Percentiles rank a stretch among this genome's conserved stretches.
Conservation (phyloP, 352 stramenopile genomes). For the Globisporangium echinulatum region DNA sequence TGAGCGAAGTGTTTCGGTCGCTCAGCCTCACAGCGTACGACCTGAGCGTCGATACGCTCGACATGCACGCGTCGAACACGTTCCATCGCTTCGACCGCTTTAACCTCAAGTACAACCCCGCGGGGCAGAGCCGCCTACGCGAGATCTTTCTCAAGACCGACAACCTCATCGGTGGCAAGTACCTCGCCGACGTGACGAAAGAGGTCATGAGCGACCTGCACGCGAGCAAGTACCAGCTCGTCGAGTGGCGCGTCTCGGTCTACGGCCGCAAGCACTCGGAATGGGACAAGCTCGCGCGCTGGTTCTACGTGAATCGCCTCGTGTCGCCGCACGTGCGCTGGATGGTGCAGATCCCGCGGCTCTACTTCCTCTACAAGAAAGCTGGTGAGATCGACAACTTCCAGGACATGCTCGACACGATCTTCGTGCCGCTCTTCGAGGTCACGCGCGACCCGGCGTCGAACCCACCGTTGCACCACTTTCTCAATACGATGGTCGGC, state of each 20-base stretch:
- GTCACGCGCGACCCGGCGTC: slow-evolving; percentile 94
- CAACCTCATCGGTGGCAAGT: slow-evolving; percentile 95
- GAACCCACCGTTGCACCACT: slow-evolving; percentile 89
- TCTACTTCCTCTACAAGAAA: slow-evolving; percentile 97
- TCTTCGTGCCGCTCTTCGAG: slow-evolving; percentile 98
- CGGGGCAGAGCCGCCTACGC: slow-evolving; percentile 90
- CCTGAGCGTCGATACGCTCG: slow-evolving; percentile 97
- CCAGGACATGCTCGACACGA: slow-evolving; percentile 97
- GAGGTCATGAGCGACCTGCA: slow-evolving; percentile 86
- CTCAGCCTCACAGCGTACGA: slow-evolving; percentile 96
- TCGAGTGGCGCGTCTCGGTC: slow-evolving; percentile 93
- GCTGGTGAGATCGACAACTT: slow-evolving; percentile 91
- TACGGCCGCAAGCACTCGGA: slow-evolving; percentile 92
- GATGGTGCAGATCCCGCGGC: slow-evolving; percentile 96
- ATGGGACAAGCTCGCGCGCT: slow-evolving; percentile 95
- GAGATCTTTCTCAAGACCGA: slow-evolving; percentile 99
- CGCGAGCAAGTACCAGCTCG: slow-evolving; percentile 93
- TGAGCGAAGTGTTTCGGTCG: slow-evolving; percentile 92
- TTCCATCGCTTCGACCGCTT: slow-evolving; percentile 99
- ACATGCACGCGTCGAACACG: slow-evolving; percentile 99
- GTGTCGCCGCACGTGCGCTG: slow-evolving; percentile 94
- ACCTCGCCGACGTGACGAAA: slow-evolving; percentile 95
- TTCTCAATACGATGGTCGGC: slow-evolving; percentile 93
- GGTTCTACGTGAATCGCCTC: slow-evolving; percentile 93
- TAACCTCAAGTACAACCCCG: slow-evolving; percentile 99